Percentiles rank a stretch among this genome's conserved stretches.
phyloP scores from a whole-genome alignment of 768 basidiomycete species.

The Naganishia onofrii region DNA sequence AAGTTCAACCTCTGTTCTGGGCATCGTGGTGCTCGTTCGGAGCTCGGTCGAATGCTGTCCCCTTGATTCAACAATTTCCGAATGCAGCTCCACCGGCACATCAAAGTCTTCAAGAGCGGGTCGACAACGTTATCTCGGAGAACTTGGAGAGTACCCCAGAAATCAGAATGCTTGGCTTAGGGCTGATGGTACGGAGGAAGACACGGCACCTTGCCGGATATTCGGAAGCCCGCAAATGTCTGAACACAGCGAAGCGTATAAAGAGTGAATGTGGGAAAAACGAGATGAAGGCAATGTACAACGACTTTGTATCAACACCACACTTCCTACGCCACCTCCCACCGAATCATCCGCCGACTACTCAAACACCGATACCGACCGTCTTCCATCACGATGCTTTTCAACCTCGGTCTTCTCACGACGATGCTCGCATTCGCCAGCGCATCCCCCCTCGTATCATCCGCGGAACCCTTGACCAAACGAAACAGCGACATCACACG shows the following conservation, averaged over 20 bases:
- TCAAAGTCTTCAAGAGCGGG: no score
- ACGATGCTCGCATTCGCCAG: constrained; percentile 29
- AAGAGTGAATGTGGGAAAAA: no score
- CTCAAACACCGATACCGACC: background rate
- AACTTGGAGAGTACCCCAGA: no score
- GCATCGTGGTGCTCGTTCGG: background rate
- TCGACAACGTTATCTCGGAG: no score
- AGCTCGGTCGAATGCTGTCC: no score
- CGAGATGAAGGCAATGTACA: background rate
- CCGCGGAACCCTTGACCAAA: background rate
- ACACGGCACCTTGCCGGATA: no score
- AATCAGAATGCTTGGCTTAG: no score
- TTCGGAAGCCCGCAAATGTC: no score
- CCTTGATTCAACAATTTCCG: no score
- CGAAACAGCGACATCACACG: constrained; percentile 31
- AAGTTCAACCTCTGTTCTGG: background rate
- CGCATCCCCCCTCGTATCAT: constrained; percentile 29
- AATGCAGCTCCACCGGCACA: background rate
- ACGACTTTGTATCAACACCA: background rate
- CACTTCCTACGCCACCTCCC: no score
- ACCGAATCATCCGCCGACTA: background rate
- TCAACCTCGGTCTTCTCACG: constrained; percentile 30
- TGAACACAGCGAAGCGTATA: no score
- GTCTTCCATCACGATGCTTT: constrained; percentile 32
- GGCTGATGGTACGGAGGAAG: no score